These are phyloP conservation scores for Mucor lusitanicus DNA, from an alignment of 371 early-diverging fungal species.

Conservation along the genomic window DNA sequence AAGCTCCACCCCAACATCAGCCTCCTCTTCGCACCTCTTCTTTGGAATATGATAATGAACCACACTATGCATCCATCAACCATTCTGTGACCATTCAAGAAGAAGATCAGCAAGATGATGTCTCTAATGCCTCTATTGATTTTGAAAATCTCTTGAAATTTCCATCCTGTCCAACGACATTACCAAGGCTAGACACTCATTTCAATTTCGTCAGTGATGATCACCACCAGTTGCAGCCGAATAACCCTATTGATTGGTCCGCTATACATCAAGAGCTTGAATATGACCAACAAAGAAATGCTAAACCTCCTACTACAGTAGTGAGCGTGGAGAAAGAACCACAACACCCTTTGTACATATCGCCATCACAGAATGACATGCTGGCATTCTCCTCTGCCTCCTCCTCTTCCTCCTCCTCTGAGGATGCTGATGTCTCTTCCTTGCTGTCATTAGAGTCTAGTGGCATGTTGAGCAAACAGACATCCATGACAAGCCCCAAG, in stretches of 20 bases:
- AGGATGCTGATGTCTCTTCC: not conserved
- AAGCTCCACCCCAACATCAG: not conserved
- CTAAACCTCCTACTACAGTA: not conserved
- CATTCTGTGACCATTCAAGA: not conserved
- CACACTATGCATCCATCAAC: not conserved
- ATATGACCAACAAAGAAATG: slow-evolving; percentile 12
- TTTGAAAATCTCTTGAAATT: slow-evolving; percentile 15
- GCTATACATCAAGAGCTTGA: slow-evolving; percentile 18
- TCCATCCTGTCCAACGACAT: slow-evolving; percentile 21
- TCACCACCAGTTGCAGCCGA: not conserved
- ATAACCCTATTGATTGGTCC: slow-evolving; percentile 9
- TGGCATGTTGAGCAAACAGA: not conserved
- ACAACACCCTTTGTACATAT: not conserved
- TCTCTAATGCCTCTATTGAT: slow-evolving; percentile 10
- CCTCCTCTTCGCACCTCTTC: not conserved
- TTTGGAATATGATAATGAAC: not conserved
- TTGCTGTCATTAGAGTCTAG: not conserved
- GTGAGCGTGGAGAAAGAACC: not conserved
- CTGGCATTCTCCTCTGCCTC: not conserved
- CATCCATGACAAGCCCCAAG: not conserved
- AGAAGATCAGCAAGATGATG: not conserved
- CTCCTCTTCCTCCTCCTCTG: not conserved
- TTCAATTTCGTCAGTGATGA: slow-evolving; percentile 13
- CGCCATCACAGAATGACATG: not conserved
- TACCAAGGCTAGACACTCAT: slow-evolving; percentile 15